These are phyloP conservation scores for Colletotrichum cereale DNA, from an alignment of 2,329 filamentous ascomycete species.

Conservation along the genomic window DNA sequence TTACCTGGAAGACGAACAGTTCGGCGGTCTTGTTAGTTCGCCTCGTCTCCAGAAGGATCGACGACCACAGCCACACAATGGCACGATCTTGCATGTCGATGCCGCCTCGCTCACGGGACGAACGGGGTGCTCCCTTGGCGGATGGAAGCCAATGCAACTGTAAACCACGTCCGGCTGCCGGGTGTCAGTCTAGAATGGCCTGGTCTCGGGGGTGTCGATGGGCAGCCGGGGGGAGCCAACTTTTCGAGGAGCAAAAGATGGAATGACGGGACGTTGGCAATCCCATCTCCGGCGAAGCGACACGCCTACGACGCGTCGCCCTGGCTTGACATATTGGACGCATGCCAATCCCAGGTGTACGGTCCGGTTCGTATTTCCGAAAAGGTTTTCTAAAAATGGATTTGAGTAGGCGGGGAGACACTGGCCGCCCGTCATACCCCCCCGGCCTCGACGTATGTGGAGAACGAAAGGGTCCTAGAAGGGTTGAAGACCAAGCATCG, in stretches of 20 bases:
- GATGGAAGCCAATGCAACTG: slow-evolving; percentile 4
- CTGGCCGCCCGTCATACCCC: slow-evolving; percentile 4
- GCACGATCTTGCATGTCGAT: slow-evolving; percentile 26
- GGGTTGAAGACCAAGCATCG: slow-evolving; percentile 9
- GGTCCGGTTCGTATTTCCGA: slow-evolving; percentile 33
- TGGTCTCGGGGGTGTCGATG: background rate
- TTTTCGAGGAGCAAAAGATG: slow-evolving; percentile 1
- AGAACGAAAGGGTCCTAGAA: slow-evolving; percentile 11
- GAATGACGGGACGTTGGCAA: background rate
- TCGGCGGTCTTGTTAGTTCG: background rate
- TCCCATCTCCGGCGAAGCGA: slow-evolving; percentile 4
- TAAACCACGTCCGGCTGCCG: slow-evolving; percentile 6
- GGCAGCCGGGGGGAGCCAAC: no score
- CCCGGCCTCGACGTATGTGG: slow-evolving; percentile 21
- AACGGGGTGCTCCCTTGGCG: slow-evolving; percentile 14
- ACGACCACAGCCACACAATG: slow-evolving; percentile 24
- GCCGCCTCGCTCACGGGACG: slow-evolving; percentile 17
- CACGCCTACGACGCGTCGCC: slow-evolving; percentile 2
- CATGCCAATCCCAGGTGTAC: slow-evolving; percentile 22
- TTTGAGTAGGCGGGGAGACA: slow-evolving; percentile 11
- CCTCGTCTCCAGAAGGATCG: slow-evolving; percentile 31
- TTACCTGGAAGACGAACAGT: slow-evolving; percentile 3
- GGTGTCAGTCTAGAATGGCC: slow-evolving; percentile 6
- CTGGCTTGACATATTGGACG: background rate
- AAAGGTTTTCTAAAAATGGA: slow-evolving; percentile 35